These are phyloP conservation scores for Boechera retrofracta DNA, from an alignment of 345 rosid genomes.

Conservation along the genomic window DNA sequence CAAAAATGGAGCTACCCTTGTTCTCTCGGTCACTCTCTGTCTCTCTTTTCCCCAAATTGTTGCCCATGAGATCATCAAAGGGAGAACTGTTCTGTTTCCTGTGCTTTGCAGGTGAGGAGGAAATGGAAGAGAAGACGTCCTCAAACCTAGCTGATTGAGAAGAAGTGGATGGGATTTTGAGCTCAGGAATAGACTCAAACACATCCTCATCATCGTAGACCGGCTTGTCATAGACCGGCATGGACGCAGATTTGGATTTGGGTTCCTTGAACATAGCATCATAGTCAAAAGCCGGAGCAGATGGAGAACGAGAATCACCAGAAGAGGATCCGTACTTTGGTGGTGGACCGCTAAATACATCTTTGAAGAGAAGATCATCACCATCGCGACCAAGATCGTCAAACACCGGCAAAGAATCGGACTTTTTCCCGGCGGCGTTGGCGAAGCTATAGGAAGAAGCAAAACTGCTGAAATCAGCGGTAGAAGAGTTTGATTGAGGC, in stretches of 20 bases:
- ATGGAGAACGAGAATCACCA: slow-evolving; percentile 39
- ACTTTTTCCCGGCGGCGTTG: slow-evolving; percentile 35
- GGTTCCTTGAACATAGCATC: slow-evolving; percentile 56
- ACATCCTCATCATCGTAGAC: slow-evolving; percentile 78
- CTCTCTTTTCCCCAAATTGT: slow-evolving; percentile 52
- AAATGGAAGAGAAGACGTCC: slow-evolving; percentile 50
- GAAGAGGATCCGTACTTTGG: slow-evolving; percentile 54
- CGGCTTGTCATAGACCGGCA: slow-evolving; percentile 72
- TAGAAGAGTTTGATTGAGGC: slow-evolving; percentile 48
- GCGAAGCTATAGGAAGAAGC: slow-evolving; percentile 44
- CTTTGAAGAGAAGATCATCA: slow-evolving; percentile 49
- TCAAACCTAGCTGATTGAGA: slow-evolving; percentile 52
- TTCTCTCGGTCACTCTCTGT: slow-evolving; percentile 35
- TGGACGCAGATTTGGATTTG: slow-evolving; percentile 42
- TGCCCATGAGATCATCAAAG: slow-evolving; percentile 67
- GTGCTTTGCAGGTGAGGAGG: slow-evolving; percentile 41
- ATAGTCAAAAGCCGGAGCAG: slow-evolving; percentile 53
- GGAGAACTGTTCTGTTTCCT: slow-evolving; percentile 43
- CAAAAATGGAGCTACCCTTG: slow-evolving; percentile 55
- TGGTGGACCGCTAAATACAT: slow-evolving; percentile 54
- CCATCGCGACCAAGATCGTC: slow-evolving; percentile 45
- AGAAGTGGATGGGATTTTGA: slow-evolving; percentile 53
- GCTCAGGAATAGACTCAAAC: slow-evolving; percentile 69
- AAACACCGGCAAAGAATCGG: slow-evolving; percentile 50
- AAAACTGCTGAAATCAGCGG: slow-evolving; percentile 33